A percentile compares a stretch with the other conserved stretches of the same genome.
Evolutionary conservation across 352 stramenopile species (phyloP).

Genomic region (Globisporangium radiosum): DNA sequence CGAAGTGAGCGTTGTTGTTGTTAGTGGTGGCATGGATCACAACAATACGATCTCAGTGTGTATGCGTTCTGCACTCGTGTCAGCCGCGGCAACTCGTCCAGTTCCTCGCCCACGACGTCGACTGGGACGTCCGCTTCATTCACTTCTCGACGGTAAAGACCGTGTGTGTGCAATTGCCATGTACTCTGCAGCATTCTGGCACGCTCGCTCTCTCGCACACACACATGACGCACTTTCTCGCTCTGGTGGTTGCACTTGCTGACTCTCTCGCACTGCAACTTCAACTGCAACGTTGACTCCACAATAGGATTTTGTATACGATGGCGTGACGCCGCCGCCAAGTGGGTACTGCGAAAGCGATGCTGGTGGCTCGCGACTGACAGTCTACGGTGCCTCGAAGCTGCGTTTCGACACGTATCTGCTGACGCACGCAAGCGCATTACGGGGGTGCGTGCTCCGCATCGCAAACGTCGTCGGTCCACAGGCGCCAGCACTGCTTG

Average conservation of each 20-base stretch:
- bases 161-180: background rate
- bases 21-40: background rate
- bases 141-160: conserved; percentile 47
- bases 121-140: conserved; percentile 27
- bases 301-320: conserved; percentile 57
- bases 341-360: conserved; percentile 33
- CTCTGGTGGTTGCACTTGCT: too few relatives aligned
- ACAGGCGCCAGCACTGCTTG: conserved; percentile 24
- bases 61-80: background rate
- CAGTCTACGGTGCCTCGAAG: conserved; percentile 43
- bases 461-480: conserved; percentile 62
- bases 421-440: conserved; percentile 1
- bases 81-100: conserved; percentile 31
- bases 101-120: conserved; percentile 20
- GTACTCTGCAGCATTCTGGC: too few relatives aligned
- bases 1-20: conserved; percentile 20
- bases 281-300: too few relatives aligned
- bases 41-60: background rate
- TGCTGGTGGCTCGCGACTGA: conserved; percentile 15
- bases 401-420: conserved; percentile 46
- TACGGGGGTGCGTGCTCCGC: conserved; percentile 27
- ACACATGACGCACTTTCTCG: background rate
- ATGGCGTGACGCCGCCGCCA: conserved; percentile 17
- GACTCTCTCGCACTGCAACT: background rate
- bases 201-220: background rate